A percentile compares a stretch with the other conserved stretches of the same genome.
These are phyloP conservation scores for Terfezia claveryi DNA, from an alignment of 495 filamentous ascomycete genomes.

Conservation along the genomic window DNA sequence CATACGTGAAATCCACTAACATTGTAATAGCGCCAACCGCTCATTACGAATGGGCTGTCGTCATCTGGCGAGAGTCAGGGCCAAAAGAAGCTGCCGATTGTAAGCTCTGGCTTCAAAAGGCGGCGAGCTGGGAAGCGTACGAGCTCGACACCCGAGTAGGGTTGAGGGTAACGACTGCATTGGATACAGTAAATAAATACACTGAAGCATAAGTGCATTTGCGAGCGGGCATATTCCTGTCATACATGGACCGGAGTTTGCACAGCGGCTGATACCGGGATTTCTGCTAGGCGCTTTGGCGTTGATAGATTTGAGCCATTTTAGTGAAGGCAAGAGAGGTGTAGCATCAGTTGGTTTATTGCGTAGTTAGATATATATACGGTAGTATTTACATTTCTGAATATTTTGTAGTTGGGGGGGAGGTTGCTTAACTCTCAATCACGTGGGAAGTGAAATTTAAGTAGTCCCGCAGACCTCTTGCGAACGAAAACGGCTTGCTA, in stretches of 20 bases:
- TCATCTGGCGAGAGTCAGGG: slow-evolving; percentile 37
- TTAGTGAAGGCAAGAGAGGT: too few relatives aligned
- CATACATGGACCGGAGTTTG: too few relatives aligned
- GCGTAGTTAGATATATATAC: too few relatives aligned
- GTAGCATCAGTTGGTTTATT: too few relatives aligned
- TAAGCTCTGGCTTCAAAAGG: slow-evolving; percentile 27
- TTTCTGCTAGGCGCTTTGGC: not conserved
- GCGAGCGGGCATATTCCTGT: not conserved
- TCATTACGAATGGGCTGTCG: slow-evolving; percentile 73
- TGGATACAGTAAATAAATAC: slow-evolving; percentile 40
- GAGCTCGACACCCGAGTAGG: slow-evolving; percentile 72
- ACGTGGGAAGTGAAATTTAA: too few relatives aligned
- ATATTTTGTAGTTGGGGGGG: too few relatives aligned
- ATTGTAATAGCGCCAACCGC: slow-evolving; percentile 38
- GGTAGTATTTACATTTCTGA: too few relatives aligned
- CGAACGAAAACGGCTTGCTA: not conserved
- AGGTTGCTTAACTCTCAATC: too few relatives aligned
- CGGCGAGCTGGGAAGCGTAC: slow-evolving; percentile 63
- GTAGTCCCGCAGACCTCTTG: too few relatives aligned
- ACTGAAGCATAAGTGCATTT: not conserved
- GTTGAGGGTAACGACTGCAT: slow-evolving; percentile 58
- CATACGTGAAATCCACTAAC: not conserved
- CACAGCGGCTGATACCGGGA: too few relatives aligned
- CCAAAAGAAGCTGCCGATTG: slow-evolving; percentile 11
- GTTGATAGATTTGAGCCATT: too few relatives aligned